These are phyloP conservation scores for Friedmanniomyces simplex DNA, from an alignment of 495 filamentous ascomycete genomes.

Conservation along the genomic window DNA sequence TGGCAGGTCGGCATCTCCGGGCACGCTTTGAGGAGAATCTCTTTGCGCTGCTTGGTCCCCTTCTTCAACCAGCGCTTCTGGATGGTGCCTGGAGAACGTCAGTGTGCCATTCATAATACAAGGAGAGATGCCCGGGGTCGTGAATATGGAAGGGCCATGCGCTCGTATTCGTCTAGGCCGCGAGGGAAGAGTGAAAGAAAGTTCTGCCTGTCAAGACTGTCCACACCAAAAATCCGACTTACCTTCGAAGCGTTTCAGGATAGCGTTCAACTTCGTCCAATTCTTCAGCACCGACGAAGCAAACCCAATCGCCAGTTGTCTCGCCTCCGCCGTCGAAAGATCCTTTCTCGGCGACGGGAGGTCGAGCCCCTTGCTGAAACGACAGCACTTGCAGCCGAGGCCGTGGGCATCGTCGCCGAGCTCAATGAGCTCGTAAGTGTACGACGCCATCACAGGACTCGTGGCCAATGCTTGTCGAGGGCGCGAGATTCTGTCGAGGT, in stretches of 20 bases:
- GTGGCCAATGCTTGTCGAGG: not conserved
- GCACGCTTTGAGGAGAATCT: constrained; percentile 34
- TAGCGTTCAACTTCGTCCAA: constrained; percentile 23
- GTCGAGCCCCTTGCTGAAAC: not conserved
- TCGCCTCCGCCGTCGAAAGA: not conserved
- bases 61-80: constrained; percentile 44
- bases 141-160: too few species aligned
- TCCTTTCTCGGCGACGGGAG: constrained; percentile 1
- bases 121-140: too few species aligned
- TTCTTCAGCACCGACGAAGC: constrained; percentile 19
- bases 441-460: not conserved
- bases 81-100: constrained; percentile 17
- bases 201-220: too few species aligned
- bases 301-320: not conserved
- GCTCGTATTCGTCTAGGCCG: too few species aligned
- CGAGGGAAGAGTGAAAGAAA: too few species aligned
- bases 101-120: not conserved
- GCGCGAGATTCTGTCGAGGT: not conserved
- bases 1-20: constrained; percentile 41
- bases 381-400: constrained; percentile 9
- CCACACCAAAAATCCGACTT: constrained; percentile 10
- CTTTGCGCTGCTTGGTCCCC: constrained; percentile 31
- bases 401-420: constrained; percentile 3
- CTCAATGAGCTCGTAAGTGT: constrained; percentile 8
- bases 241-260: constrained; percentile 36